Conservation (phyloP, 1,284 basidiomycete genomes). For the Wallemia hederae region DNA sequence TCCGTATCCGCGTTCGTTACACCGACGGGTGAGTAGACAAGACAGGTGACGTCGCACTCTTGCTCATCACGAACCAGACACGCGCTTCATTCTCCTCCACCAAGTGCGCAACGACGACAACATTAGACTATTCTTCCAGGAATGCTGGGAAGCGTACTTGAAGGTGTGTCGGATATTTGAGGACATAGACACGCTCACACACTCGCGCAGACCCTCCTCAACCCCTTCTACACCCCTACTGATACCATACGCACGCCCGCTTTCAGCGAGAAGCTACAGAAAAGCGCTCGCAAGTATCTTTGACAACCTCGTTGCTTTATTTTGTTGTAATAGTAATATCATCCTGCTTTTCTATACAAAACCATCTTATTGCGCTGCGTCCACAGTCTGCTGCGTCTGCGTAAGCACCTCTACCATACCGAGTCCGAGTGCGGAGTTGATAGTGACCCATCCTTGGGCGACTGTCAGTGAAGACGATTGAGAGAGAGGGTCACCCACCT, state of each 20-base stretch:
- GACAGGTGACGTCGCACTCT: neutral
- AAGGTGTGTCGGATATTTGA: constrained; percentile 29
- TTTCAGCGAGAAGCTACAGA: neutral
- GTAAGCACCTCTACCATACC: neutral
- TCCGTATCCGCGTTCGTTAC: constrained; percentile 78
- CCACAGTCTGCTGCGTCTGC: neutral
- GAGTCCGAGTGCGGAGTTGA: constrained; percentile 1
- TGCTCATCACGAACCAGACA: constrained; percentile 25
- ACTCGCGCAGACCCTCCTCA: neutral
- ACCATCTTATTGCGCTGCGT: neutral
- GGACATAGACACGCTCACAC: neutral
- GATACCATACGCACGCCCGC: neutral
- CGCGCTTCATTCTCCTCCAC: constrained; percentile 69
- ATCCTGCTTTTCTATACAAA: no score
- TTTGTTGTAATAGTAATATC: no score
- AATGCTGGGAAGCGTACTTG: constrained; percentile 80
- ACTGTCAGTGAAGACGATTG: neutral
- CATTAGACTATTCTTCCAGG: constrained; percentile 60
- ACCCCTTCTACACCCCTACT: neutral
- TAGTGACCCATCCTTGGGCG: neutral
- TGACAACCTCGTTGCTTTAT: neutral
- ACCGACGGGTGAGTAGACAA: constrained; percentile 42
- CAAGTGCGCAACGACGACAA: constrained; percentile 88
- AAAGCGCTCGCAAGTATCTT: neutral
- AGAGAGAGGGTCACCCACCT: neutral